Base-by-base conservation (phyloP, 1,139 yeast genomes). In the Candida sp. region DNA sequence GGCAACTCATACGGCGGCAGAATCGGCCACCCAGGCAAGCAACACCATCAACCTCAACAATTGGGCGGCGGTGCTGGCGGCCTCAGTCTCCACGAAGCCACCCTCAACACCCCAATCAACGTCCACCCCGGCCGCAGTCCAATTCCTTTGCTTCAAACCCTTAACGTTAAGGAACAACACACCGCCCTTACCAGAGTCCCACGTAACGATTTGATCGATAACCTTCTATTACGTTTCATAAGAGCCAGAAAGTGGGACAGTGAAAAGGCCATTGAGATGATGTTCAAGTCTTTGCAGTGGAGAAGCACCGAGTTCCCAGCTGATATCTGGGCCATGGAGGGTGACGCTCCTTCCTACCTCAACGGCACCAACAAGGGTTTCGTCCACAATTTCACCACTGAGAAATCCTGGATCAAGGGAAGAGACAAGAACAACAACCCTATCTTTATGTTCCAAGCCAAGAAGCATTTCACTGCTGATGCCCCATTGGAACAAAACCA, bases 221-320 rank as follows among this genome's bases (percentile, higher is more conserved):
- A 74, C 54, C 62, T 63, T 47, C 30, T 72, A 4, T 68, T 74
- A 54, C 65, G 73, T 51, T 77, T 70, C 46, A 61, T 76, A 32
- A 66, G 81, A 52, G 82, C 82, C 34, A 75, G 82, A 60, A 76
- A 76, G 56, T 73, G 72, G 64, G 66, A 72, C 41, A 55, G 69
- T 25, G 68, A 68, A 28, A 66, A 68, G 47, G 69, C 73, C 1
- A 44, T 76, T 39, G 60, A 54, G 3, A 77, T 77, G 81, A 54
- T 72, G 33, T 39, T 62, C 35, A 72, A 72, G 51, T 71, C 79
- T 4, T 61, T 74, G 49, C 61, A 71, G 48, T 77, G 82, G 82
- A 68, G 80, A 58, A 46, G 51, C 23, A 62, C 65, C 35, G 68
- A 63, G 26, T 65, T 63, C 51, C 64, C 63, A 1, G 69, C 69